phyloP scores from a whole-genome alignment of 805 yeast genomes.

The Kregervanrija fluxuum region DNA sequence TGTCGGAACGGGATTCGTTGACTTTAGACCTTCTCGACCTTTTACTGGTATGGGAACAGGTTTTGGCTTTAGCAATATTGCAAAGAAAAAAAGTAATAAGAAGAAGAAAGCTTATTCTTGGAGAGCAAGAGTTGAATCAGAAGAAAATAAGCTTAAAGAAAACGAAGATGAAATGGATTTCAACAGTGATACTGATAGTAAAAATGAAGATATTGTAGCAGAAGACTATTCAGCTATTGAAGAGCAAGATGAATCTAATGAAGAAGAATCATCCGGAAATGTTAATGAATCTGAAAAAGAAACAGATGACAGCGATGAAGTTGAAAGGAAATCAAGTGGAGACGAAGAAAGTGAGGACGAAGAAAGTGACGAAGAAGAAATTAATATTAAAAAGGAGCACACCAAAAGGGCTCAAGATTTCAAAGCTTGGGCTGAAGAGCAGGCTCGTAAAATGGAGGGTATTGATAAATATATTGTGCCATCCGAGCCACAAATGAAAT shows the following conservation, averaged over 20 bases:
- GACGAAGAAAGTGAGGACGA: constrained; percentile 24
- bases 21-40: constrained; percentile 55
- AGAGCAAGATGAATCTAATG: constrained; percentile 14
- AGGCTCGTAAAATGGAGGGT: constrained; percentile 59
- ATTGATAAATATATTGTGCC: constrained; percentile 42
- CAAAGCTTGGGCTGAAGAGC: constrained; percentile 82
- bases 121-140: constrained; percentile 53
- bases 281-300: constrained; percentile 22
- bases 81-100: constrained; percentile 33
- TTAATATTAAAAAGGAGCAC: constrained; percentile 35
- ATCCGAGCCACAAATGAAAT: constrained; percentile 43
- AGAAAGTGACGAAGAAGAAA: constrained; percentile 25
- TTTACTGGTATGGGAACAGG: constrained; percentile 59
- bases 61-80: constrained; percentile 55
- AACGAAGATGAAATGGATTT: constrained; percentile 61
- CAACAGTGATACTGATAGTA: constrained; percentile 24
- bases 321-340: constrained; percentile 27
- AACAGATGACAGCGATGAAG: constrained; percentile 29
- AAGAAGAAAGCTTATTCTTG: constrained; percentile 63
- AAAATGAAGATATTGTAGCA: constrained; percentile 21
- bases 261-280: constrained; percentile 21
- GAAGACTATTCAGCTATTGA: constrained; percentile 12
- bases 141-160: constrained; percentile 33
- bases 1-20: constrained; percentile 46
- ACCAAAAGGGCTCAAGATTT: constrained; percentile 53